Conservation (phyloP, 768 basidiomycete species). For the Lentinula detonsa region DNA sequence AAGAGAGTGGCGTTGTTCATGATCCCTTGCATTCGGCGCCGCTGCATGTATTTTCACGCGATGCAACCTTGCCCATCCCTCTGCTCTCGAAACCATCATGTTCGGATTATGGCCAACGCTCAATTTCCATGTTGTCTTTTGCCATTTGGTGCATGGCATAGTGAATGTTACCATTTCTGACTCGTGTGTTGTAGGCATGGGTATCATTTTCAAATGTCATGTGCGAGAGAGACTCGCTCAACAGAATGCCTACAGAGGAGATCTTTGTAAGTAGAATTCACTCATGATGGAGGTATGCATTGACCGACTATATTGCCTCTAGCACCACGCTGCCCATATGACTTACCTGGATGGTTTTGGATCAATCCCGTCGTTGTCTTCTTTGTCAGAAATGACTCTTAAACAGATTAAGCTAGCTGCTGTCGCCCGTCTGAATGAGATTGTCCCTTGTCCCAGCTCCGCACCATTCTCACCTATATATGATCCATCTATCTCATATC, state of each 20-base stretch:
- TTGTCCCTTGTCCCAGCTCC: slow-evolving; percentile 42
- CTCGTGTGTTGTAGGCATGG: slow-evolving; percentile 64
- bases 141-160: too few relatives aligned
- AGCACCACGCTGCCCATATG: slow-evolving; percentile 95
- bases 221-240: slow-evolving; percentile 21
- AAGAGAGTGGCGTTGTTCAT: too few relatives aligned
- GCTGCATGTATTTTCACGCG: too few relatives aligned
- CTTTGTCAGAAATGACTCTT: slow-evolving; percentile 56
- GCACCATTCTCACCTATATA: slow-evolving; percentile 19
- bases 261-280: slow-evolving; percentile 57
- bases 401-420: slow-evolving; percentile 59
- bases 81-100: too few relatives aligned
- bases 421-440: slow-evolving; percentile 40
- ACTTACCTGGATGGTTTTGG: slow-evolving; percentile 85
- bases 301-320: background rate
- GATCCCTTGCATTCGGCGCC: too few relatives aligned
- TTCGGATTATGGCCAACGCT: too few relatives aligned
- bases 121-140: too few relatives aligned
- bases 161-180: background rate
- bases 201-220: slow-evolving; percentile 77
- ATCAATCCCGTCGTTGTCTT: slow-evolving; percentile 66
- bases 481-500: slow-evolving; percentile 33
- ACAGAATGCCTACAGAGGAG: slow-evolving; percentile 34
- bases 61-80: too few relatives aligned
- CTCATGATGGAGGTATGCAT: background rate